Percentiles rank a stretch among this genome's conserved stretches.
phyloP scores from a whole-genome alignment of 116 monocot species.

The Trichopus zeylanicus region DNA sequence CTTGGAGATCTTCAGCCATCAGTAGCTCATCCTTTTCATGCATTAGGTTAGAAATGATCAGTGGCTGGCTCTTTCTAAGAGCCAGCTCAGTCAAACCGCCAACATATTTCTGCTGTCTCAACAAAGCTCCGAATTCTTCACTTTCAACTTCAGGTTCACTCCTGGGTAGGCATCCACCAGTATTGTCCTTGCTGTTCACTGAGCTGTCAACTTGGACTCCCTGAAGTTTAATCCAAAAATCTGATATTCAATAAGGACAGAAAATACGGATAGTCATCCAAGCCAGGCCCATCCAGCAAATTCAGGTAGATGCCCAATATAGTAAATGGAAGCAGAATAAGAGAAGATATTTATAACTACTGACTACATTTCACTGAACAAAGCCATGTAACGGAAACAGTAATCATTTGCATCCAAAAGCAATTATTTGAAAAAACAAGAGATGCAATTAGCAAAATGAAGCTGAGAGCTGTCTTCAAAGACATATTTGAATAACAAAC shows the following conservation, averaged over 20 bases:
- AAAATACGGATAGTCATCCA: neutral
- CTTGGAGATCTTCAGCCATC: slow-evolving; percentile 26
- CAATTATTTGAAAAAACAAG: no score
- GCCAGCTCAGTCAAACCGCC: slow-evolving; percentile 66
- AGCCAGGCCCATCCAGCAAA: no score
- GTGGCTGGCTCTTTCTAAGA: slow-evolving; percentile 68
- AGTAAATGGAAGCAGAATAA: no score
- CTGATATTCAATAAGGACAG: neutral
- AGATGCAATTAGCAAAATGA: no score
- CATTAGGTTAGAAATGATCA: slow-evolving; percentile 67
- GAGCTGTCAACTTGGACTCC: slow-evolving; percentile 58
- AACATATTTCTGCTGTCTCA: slow-evolving; percentile 62
- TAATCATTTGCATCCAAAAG: neutral
- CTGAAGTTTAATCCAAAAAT: slow-evolving; percentile 22
- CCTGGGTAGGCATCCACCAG: slow-evolving; percentile 11
- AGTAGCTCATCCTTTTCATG: slow-evolving; percentile 49
- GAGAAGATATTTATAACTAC: neutral
- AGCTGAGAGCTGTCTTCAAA: neutral
- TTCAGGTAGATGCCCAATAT: no score
- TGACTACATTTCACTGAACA: neutral
- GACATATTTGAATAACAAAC: slow-evolving; percentile 13
- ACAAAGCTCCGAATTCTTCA: slow-evolving; percentile 50
- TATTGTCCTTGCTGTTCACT: no score
- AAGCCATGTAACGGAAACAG: no score
- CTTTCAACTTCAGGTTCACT: slow-evolving; percentile 31